Base-by-base conservation (phyloP, 768 basidiomycete genomes). In the Trametes punicea region DNA sequence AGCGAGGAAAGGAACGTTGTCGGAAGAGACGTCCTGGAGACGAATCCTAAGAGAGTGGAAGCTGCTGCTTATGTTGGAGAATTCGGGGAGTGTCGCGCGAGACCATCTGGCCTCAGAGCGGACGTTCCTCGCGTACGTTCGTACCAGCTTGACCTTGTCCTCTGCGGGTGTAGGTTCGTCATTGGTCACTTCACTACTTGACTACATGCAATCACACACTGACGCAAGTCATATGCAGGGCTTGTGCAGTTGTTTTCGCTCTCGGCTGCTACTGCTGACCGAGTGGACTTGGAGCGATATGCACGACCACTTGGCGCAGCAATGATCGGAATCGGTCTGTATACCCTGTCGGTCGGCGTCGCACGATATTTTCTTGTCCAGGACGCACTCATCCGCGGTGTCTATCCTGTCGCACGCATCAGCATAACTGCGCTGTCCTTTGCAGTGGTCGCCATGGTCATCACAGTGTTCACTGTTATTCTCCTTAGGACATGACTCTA, bases 31-130 rank as follows among this genome's bases (percentile, higher is more conserved):
- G 0, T 44, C 38, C 49, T 18, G 46, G 30, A 45, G 30, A 49
- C 1, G 2, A 5, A 8, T 25, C 13, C 25, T 63, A 49, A 41
- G 46, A 36, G 34, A 42, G 11, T 57, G 59, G 41, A 58, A 59
- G 42, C 60, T 66, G 8, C 44, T 67, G 29, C 65, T 76, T 41
- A 63, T 62, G 18, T 67, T 81, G 8, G 71, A 78, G 65, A 82
- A 81, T 59, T 68, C 72, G 25, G 78, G 78, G 10, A 74, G 71
- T 51, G 77, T 79, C 47, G 80, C 80, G 26, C 69, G 81, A 21
- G 80, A 81, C 63, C 80, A 82, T 56, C 71, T 82, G 4, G 77
- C 80, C 2, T 72, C 71, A 8, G 81, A 81, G 58, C 69, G 79
- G 26, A 81, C 78, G 4, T 81, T 77, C 57, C 68, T 81, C 3